phyloP scores from a whole-genome alignment of 176 grass and related monocot genomes.

The Triticum dicoccoides region DNA sequence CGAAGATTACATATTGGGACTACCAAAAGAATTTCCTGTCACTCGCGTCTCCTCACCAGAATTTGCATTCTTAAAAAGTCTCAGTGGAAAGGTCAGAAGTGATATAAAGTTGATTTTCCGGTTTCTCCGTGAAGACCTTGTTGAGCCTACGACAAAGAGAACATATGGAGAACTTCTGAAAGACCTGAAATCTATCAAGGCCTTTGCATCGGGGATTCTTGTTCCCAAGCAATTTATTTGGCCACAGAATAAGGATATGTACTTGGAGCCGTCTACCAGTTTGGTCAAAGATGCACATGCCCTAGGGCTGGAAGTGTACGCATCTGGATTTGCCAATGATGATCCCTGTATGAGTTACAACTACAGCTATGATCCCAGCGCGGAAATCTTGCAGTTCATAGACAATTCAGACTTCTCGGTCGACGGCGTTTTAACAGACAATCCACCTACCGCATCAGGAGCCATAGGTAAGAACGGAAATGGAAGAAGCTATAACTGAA shows the following conservation, averaged over 20 bases:
- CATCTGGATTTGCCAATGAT: constrained; percentile 77
- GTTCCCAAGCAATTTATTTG: constrained; percentile 88
- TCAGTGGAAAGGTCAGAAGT: constrained; percentile 47
- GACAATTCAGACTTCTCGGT: constrained; percentile 69
- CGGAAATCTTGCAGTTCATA: constrained; percentile 79
- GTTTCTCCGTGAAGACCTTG: constrained; percentile 39
- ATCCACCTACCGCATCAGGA: constrained; percentile 73
- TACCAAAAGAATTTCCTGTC: constrained; percentile 40
- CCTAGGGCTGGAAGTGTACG: constrained; percentile 66
- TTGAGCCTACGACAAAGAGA: constrained; percentile 67
- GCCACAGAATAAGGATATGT: constrained; percentile 60
- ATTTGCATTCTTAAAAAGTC: constrained; percentile 65
- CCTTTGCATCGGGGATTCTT: constrained; percentile 77
- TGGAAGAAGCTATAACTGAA: constrained; percentile 22
- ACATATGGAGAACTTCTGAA: constrained; percentile 60
- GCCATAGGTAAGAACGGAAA: constrained; percentile 55
- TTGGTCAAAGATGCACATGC: constrained; percentile 75
- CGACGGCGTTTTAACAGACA: constrained; percentile 79
- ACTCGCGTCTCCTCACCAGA: constrained; percentile 73
- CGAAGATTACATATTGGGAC: constrained; percentile 47
- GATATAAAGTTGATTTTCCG: constrained; percentile 74
- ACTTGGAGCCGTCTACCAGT: constrained; percentile 51
- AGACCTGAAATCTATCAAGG: constrained; percentile 60
- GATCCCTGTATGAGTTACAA: constrained; percentile 55
- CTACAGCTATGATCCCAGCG: constrained; percentile 76